phyloP scores from a whole-genome alignment of 2,329 filamentous ascomycete species.

The Trichoderma sp. region DNA sequence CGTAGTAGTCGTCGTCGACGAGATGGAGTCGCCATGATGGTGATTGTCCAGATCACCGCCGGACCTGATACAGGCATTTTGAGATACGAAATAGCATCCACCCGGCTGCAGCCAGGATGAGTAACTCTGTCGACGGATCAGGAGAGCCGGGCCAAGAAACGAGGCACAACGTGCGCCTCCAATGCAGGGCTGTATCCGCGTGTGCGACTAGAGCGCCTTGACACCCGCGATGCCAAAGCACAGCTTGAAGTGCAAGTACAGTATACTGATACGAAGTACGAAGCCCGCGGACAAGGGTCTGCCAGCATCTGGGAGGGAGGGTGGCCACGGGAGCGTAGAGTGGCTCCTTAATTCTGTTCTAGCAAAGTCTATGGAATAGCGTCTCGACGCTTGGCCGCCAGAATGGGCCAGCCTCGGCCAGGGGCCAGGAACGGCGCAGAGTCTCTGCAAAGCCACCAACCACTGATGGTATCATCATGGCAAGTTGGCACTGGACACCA shows the following conservation, averaged over 20 bases:
- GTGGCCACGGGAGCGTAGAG: constrained; percentile 19
- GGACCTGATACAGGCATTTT: neutral
- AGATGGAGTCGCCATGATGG: neutral
- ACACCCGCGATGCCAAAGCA: neutral
- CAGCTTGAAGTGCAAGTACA: too few relatives aligned
- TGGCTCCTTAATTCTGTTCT: constrained; percentile 21
- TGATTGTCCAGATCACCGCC: neutral
- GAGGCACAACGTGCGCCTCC: neutral
- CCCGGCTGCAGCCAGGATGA: neutral
- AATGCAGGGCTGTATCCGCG: constrained; percentile 10
- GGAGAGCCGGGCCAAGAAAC: neutral
- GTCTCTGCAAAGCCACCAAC: neutral
- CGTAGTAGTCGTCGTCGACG: neutral
- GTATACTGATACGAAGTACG: neutral
- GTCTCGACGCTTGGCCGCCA: constrained; percentile 16
- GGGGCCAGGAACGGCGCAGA: constrained; percentile 19
- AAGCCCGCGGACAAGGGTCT: constrained; percentile 3
- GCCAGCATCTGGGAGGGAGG: neutral
- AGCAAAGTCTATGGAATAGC: constrained; percentile 17
- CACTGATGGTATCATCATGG: constrained; percentile 10
- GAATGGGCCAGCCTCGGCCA: constrained; percentile 15
- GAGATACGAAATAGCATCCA: neutral
- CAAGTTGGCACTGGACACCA: neutral
- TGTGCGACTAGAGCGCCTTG: neutral
- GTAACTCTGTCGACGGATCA: neutral